Evolutionary conservation across 306 rosid genomes (phyloP).

Genomic region (Rosa chinensis): DNA sequence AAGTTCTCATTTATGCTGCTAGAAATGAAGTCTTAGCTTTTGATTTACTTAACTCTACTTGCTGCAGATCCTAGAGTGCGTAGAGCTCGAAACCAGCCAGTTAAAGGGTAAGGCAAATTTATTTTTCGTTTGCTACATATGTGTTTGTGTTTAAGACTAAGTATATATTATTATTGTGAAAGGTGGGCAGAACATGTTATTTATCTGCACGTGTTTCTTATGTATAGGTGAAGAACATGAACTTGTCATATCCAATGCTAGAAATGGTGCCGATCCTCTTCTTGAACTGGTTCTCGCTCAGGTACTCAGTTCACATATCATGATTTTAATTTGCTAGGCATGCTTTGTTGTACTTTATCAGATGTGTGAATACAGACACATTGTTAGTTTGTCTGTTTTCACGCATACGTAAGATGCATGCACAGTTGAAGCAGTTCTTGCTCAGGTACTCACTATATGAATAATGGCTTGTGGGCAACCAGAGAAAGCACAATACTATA

Average conservation of each 20-base stretch:
- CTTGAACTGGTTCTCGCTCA: conserved; percentile 83
- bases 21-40: no score
- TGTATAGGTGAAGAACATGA: conserved; percentile 83
- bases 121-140: background rate
- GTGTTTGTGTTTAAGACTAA: no score
- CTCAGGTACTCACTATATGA: background rate
- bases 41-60: no score
- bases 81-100: no score
- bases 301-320: conserved; percentile 46
- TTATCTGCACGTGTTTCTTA: conserved; percentile 21
- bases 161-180: no score
- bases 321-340: no score
- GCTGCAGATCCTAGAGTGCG: no score
- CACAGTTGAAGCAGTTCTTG: background rate
- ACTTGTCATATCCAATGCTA: conserved; percentile 67
- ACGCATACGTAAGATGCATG: background rate
- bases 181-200: background rate
- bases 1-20: no score
- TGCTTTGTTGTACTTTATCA: background rate
- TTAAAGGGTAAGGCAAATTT: no score
- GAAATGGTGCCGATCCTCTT: conserved; percentile 89
- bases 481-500: background rate
- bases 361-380: background rate
- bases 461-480: background rate
- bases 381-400: background rate